phyloP scores from a whole-genome alignment of 805 yeast species.

The Saturnispora serradocipensis region DNA sequence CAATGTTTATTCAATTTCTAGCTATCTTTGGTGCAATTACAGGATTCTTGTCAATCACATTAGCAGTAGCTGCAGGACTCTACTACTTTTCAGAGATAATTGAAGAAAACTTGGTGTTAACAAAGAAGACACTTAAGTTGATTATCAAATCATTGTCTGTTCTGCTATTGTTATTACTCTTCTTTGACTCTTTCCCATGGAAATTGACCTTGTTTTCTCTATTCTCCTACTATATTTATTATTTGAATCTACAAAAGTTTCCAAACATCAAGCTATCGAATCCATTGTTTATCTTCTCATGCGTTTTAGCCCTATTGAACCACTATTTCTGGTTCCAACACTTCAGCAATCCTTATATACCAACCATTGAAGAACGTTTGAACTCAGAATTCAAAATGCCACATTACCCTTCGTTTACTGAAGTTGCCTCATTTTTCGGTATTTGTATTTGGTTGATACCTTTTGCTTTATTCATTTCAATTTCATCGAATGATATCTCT shows the following conservation, averaged over 20 bases:
- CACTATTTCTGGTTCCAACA: constrained; percentile 87
- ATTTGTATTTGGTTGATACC: constrained; percentile 91
- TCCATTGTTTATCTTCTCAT: constrained; percentile 60
- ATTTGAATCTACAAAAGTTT: constrained; percentile 68
- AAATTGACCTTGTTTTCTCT: constrained; percentile 58
- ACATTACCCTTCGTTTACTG: constrained; percentile 71
- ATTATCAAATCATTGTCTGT: constrained; percentile 55
- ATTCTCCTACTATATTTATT: constrained; percentile 60
- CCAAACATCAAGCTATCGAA: constrained; percentile 75
- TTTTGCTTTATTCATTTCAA: constrained; percentile 79
- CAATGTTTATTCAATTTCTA: constrained; percentile 50
- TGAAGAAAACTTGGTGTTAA: constrained; percentile 85
- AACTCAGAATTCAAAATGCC: constrained; percentile 53
- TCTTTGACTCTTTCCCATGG: constrained; percentile 77
- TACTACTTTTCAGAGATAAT: constrained; percentile 87
- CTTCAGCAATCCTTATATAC: constrained; percentile 64
- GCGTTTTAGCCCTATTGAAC: constrained; percentile 64
- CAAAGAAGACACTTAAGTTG: constrained; percentile 58
- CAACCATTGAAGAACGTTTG: constrained; percentile 55
- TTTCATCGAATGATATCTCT: constrained; percentile 85
- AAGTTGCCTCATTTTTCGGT: constrained; percentile 93
- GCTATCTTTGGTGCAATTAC: constrained; percentile 51
- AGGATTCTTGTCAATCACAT: constrained; percentile 54
- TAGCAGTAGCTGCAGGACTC: constrained; percentile 75
- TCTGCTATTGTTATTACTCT: constrained; percentile 39